Evolutionary conservation across 495 filamentous ascomycete genomes (phyloP), one percentile per base, ranked within the genome.

Genomic region (Lindgomyces ingoldianus): DNA sequence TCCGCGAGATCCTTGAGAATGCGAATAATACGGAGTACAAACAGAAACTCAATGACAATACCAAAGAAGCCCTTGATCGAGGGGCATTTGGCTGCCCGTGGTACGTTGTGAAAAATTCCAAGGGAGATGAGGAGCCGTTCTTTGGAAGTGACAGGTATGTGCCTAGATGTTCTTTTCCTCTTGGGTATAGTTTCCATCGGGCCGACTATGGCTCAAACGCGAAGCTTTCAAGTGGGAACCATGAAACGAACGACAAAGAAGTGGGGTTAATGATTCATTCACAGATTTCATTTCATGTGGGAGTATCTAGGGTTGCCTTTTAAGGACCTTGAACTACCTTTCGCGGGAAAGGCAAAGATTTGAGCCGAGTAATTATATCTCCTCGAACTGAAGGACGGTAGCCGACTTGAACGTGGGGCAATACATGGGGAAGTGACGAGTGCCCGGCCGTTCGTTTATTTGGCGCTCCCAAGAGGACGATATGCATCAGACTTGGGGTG

Each of bases 31-130:
- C 77, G 0, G 75, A 85, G 67, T 80, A 81, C 62, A 93, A 93
- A 76, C 74, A 83, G 26, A 73, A 71, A 26, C 71, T 92, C 51
- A 80, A 78, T 51, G 77, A 73, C 2, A 81, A 82, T 29, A 91
- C 89, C 29, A 74, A 82, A 60, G 78, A 81, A 63, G 84, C 80
- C 4, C 66, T 91, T 11, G 80, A 85, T 42, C 74, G 70, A 18
- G 89, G 89, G 0, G 88, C 88, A 0, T 92, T 88, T 74, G 89
- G 89, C 0, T 84, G 84, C 54, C 89, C 89, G 0, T 93, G 89
- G 87, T 78, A 90, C 60, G 88, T 84, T 81, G 89, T 86, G n/a
- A 76, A 72, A n/a, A 84, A 90, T 68, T 68, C 55, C 14, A 74
- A 78, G 10, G 86, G 86, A 3, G 70, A 77, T 53, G 78, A 77